Conservation (phyloP, 768 basidiomycete genomes). For the Leucosporidium yakuticum region DNA sequence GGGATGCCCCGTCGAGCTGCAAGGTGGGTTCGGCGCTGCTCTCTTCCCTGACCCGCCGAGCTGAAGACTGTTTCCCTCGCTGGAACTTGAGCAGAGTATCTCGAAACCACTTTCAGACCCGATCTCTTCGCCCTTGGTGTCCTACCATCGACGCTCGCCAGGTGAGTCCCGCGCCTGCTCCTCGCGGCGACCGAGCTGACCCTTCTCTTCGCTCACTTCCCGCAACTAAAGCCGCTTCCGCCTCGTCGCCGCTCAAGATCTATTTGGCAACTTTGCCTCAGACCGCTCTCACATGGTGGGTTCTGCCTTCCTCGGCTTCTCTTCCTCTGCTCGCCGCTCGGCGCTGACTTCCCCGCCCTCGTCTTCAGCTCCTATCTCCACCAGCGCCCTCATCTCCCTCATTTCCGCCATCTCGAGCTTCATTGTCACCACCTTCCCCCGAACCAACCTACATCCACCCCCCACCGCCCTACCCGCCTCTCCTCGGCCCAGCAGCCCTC, state of each 20-base stretch:
- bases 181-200: background rate
- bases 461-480: constrained; percentile 11
- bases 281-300: constrained; percentile 34
- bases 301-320: background rate
- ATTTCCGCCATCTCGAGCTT: background rate
- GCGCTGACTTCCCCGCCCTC: background rate
- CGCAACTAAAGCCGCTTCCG: constrained; percentile 27
- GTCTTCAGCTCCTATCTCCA: background rate
- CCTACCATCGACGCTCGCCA: background rate
- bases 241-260: constrained; percentile 7
- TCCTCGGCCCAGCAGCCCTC: background rate
- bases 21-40: constrained; percentile 2
- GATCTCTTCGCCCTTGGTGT: constrained; percentile 10
- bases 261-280: constrained; percentile 29
- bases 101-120: constrained; percentile 15
- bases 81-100: too few relatives aligned
- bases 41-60: too few relatives aligned
- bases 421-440: background rate
- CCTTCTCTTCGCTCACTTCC: too few relatives aligned
- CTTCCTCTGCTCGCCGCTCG: too few relatives aligned
- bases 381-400: background rate
- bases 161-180: background rate
- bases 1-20: background rate
- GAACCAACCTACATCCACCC: constrained; percentile 2
- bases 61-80: background rate